These are phyloP conservation scores for Xylaria acuta DNA, from an alignment of 495 filamentous ascomycete genomes.

Conservation along the genomic window DNA sequence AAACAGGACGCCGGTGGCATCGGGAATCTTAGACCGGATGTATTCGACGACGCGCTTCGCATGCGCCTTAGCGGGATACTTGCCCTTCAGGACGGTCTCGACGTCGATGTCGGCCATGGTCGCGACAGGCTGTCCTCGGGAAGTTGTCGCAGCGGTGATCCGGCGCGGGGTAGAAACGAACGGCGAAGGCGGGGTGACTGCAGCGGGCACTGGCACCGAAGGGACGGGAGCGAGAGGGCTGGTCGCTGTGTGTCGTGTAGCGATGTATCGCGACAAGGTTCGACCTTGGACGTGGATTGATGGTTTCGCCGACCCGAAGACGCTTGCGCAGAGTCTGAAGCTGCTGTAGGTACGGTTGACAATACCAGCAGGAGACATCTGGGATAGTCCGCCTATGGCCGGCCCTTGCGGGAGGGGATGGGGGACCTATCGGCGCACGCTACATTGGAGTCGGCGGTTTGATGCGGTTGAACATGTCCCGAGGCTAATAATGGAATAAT, in stretches of 20 bases:
- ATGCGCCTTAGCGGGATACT: slow-evolving; percentile 96
- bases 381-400: neutral
- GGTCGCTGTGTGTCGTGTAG: neutral
- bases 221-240: neutral
- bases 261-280: neutral
- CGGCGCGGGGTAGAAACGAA: slow-evolving; percentile 16
- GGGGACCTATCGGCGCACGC: neutral
- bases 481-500: neutral
- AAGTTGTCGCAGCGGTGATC: slow-evolving; percentile 12
- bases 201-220: neutral
- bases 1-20: slow-evolving; percentile 74
- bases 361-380: slow-evolving; percentile 10
- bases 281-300: neutral
- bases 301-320: neutral
- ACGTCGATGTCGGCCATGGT: slow-evolving; percentile 40
- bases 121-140: neutral
- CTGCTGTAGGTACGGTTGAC: slow-evolving; percentile 12
- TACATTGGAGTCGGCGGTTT: slow-evolving; percentile 5
- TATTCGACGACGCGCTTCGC: slow-evolving; percentile 79
- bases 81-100: slow-evolving; percentile 60
- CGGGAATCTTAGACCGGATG: slow-evolving; percentile 65
- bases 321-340: neutral
- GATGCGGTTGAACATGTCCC: slow-evolving; percentile 16
- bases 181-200: slow-evolving; percentile 18
- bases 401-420: neutral